Base-by-base conservation (phyloP, 83 land plant species). In the Diphasiastrum complanatum region DNA sequence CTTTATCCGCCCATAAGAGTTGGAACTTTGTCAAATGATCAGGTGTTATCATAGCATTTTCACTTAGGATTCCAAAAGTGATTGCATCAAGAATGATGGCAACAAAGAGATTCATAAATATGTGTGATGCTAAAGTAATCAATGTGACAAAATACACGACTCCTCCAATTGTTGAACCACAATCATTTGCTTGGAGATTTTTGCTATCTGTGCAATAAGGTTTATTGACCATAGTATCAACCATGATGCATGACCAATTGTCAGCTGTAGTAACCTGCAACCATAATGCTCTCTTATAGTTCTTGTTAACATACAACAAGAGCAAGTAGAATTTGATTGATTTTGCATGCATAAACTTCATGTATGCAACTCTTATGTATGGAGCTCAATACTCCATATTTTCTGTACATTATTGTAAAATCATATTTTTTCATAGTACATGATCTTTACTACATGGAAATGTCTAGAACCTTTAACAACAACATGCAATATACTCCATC, bases 71-170 rank as follows among this genome's bases (percentile, higher is more conserved):
- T 1, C 78, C 78, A 57, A 74, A 74, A 0, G 78, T 74, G 37
- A 74, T 74, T 32, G 66, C 60, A 52, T 74, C 78, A 18, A 74
- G 47, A 20, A 74, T 74, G 26, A 61, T 72, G 25, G 78, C 78
- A 28, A 74, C 72, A 62, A 74, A 74, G n/a, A 74, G 40, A 28
- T 74, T 74, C 58, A 70, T 68, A 16, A 74, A 61, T 4, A 74
- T 74, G 31, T 63, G 60, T 36, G 71, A n/a, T 31, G 64, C 72
- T 16, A 74, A 36, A 19, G 31, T 40, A n/a, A 74, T 63, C n/a
- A 74, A 54, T 1, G 47, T 18, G 32, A 74, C 50, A 55, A 62
- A 68, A 48, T 62, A 74, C 31, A 69, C 27, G 27, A 55, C 19
- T 22, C 54, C 67, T 16, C 45, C 66, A 20, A 38, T 3, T 5